These are phyloP conservation scores for Penicillium robsamsonii DNA, from an alignment of 495 filamentous ascomycete genomes.

Conservation along the genomic window DNA sequence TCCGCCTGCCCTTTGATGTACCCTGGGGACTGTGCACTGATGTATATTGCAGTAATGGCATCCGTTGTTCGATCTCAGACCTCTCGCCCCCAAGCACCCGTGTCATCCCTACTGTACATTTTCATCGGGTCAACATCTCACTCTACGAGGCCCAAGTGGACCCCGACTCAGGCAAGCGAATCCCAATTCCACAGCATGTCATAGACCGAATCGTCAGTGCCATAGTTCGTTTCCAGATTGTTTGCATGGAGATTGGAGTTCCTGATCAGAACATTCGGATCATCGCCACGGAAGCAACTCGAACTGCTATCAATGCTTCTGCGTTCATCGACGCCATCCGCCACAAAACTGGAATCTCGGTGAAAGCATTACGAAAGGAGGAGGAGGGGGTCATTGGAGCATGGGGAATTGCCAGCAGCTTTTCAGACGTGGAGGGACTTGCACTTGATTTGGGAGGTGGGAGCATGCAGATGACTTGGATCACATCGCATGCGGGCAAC, in stretches of 20 bases:
- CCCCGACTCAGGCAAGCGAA: constrained; percentile 36
- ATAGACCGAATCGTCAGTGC: constrained; percentile 63
- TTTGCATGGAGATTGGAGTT: constrained; percentile 71
- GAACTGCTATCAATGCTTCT: constrained; percentile 70
- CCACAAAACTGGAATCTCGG: constrained; percentile 57
- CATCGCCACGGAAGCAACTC: constrained; percentile 86
- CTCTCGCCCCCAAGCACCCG: constrained; percentile 67
- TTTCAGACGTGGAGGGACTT: constrained; percentile 63
- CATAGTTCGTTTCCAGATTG: constrained; percentile 67
- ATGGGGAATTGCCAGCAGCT: constrained; percentile 77
- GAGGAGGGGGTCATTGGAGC: constrained; percentile 83
- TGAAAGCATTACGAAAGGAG: constrained; percentile 71
- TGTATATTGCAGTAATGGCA: constrained; percentile 70
- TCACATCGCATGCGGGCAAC: constrained; percentile 56
- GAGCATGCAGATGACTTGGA: constrained; percentile 86
- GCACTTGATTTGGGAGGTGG: constrained; percentile 90
- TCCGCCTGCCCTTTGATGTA: neutral
- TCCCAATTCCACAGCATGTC: constrained; percentile 60
- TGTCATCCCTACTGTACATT: constrained; percentile 72
- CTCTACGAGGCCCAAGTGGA: constrained; percentile 81
- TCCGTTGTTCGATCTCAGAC: constrained; percentile 87
- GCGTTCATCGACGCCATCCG: constrained; percentile 65
- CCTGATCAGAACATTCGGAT: constrained; percentile 61
- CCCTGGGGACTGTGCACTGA: neutral
- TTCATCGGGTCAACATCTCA: constrained; percentile 75